These are phyloP conservation scores for Mycena belliarum DNA, from an alignment of 768 basidiomycete genomes.

Conservation along the genomic window DNA sequence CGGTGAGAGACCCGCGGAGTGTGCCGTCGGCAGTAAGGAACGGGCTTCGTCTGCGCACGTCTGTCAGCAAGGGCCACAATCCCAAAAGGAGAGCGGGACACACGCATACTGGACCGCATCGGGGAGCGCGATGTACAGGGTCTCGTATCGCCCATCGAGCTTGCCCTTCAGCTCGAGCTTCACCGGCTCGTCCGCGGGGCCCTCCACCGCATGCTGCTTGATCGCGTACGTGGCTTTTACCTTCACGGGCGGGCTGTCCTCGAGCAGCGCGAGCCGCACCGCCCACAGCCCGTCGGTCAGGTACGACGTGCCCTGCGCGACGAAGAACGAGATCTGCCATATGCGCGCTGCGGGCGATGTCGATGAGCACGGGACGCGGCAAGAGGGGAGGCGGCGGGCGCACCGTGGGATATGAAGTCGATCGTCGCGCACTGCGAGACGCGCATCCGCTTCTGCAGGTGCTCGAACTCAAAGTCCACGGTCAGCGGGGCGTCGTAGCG, in stretches of 20 bases:
- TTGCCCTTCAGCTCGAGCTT: constrained; percentile 9
- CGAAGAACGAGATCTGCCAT: constrained; percentile 35
- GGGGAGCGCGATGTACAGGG: constrained; percentile 11
- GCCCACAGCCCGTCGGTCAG: constrained; percentile 16
- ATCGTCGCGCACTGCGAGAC: constrained; percentile 37
- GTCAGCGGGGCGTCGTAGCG: constrained; percentile 39
- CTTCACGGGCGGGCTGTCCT: constrained; percentile 6
- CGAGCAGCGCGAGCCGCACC: constrained; percentile 6
- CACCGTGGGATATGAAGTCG: constrained; percentile 55
- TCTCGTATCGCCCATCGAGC: neutral
- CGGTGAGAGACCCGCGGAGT: constrained; percentile 14
- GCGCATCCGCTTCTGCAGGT: constrained; percentile 54
- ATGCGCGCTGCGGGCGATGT: constrained; percentile 32
- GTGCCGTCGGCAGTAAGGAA: constrained; percentile 18
- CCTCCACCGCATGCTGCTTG: neutral
- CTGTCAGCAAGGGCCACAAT: neutral
- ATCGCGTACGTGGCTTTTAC: constrained; percentile 2
- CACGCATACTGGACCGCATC: constrained; percentile 21
- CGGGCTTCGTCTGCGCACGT: constrained; percentile 8
- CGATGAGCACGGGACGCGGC: neutral
- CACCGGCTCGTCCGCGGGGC: neutral
- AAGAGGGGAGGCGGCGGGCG: neutral
- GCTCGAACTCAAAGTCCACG: constrained; percentile 35
- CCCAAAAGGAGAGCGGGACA: neutral
- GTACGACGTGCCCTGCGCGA: neutral